Percentiles rank a stretch among this genome's conserved stretches.
These are phyloP conservation scores for Collybiopsis luxurians DNA, from an alignment of 768 basidiomycete species.

Conservation along the genomic window DNA sequence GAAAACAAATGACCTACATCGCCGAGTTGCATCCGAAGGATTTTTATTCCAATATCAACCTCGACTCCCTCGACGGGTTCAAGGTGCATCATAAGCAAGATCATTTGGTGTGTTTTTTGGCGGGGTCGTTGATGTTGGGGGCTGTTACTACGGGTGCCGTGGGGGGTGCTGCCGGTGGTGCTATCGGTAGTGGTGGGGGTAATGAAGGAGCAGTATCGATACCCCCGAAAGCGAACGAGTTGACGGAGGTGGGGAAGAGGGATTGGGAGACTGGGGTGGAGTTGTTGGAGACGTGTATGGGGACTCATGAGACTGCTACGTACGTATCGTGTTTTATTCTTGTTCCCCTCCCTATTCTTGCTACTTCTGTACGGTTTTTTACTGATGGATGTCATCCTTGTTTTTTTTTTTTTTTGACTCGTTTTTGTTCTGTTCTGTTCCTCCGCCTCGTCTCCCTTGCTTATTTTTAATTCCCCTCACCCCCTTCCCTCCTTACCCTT, in stretches of 20 bases:
- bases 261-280: conserved; percentile 68
- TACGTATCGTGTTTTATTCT: conserved; percentile 25
- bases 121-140: conserved; percentile 72
- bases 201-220: conserved; percentile 34
- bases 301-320: conserved; percentile 62
- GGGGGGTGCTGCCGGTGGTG: neutral
- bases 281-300: conserved; percentile 69
- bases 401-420: no score
- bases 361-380: no score
- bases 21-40: conserved; percentile 57
- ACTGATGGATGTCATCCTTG: no score
- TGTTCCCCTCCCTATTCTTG: no score
- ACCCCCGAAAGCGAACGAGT: conserved; percentile 47
- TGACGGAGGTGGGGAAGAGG: conserved; percentile 45
- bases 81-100: conserved; percentile 69
- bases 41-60: conserved; percentile 29
- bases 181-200: neutral
- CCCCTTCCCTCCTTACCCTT: no score
- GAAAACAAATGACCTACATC: conserved; percentile 54
- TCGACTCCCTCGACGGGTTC: neutral
- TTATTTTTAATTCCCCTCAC: no score
- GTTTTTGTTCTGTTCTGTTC: neutral
- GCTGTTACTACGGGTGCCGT: conserved; percentile 51
- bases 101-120: conserved; percentile 81
- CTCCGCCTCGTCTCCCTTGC: no score